Evolutionary conservation across 805 yeast species (phyloP).

Genomic region (Metschnikowia henanensis): DNA sequence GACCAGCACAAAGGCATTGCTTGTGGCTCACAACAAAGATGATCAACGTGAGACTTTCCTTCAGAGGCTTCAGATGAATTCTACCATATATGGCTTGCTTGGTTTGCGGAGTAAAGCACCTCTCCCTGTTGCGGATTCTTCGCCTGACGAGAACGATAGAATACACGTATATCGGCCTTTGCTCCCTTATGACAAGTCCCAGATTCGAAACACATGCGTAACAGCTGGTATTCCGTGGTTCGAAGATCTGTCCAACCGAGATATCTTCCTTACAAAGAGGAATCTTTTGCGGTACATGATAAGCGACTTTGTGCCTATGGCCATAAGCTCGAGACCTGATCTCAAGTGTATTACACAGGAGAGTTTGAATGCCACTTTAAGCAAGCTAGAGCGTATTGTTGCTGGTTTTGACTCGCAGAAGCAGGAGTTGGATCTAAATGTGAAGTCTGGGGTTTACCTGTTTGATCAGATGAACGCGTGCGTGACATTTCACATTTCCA

Average conservation of each 20-base stretch:
- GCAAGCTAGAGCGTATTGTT: slow-evolving; percentile 7
- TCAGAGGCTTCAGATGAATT: slow-evolving; percentile 46
- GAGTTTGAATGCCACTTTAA: slow-evolving; percentile 14
- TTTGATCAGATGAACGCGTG: neutral
- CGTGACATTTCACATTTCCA: slow-evolving; percentile 2
- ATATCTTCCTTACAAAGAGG: slow-evolving; percentile 53
- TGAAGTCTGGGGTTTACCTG: neutral
- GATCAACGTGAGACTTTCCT: slow-evolving; percentile 74
- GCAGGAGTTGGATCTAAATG: neutral
- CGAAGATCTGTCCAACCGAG: slow-evolving; percentile 66
- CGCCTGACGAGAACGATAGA: slow-evolving; percentile 21
- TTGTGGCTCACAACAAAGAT: slow-evolving; percentile 67
- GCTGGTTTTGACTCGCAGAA: slow-evolving; percentile 5
- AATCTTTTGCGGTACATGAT: slow-evolving; percentile 50
- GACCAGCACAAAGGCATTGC: slow-evolving; percentile 34
- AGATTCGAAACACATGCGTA: slow-evolving; percentile 47
- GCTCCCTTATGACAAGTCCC: slow-evolving; percentile 43
- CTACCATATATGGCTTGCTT: slow-evolving; percentile 52
- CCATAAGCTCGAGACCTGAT: slow-evolving; percentile 10
- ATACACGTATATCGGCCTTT: slow-evolving; percentile 51
- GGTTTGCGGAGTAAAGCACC: slow-evolving; percentile 45
- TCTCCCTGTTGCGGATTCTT: slow-evolving; percentile 26
- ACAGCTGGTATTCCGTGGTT: slow-evolving; percentile 52
- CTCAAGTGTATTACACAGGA: slow-evolving; percentile 5
- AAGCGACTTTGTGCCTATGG: slow-evolving; percentile 24